These are phyloP conservation scores for Blumeriella jaapii DNA, from an alignment of 2,329 filamentous ascomycete species.

Conservation along the genomic window DNA sequence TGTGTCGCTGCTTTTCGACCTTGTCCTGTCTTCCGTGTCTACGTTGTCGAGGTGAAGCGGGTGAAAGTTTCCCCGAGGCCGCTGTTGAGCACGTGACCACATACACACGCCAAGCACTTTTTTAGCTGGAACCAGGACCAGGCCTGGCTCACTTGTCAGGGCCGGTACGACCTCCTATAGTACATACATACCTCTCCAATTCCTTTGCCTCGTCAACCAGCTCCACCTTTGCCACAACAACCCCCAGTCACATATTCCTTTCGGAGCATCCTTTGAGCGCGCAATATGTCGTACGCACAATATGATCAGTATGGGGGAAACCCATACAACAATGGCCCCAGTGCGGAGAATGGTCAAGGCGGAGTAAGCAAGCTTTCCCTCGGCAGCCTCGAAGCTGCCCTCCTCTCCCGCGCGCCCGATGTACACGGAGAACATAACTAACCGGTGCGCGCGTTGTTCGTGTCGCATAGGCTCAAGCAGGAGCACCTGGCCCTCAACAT, in stretches of 20 bases:
- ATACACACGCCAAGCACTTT: no score
- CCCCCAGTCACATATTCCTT: not conserved
- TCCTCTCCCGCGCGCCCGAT: not conserved
- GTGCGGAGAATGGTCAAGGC: constrained; percentile 29
- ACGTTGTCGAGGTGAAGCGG: no score
- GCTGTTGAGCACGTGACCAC: no score
- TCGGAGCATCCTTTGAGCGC: constrained; percentile 23
- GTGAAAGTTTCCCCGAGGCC: no score
- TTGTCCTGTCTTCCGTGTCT: no score
- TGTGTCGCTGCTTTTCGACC: no score
- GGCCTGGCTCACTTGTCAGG: no score
- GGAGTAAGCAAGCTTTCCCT: constrained; percentile 9
- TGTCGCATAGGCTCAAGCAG: constrained; percentile 9
- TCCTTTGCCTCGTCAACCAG: not conserved
- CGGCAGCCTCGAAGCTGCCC: not conserved
- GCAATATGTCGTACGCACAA: constrained; percentile 48
- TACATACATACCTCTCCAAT: no score
- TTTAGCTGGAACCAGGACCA: no score
- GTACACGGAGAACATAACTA: no score
- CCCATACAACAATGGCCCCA: constrained; percentile 46
- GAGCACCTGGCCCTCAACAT: constrained; percentile 17
- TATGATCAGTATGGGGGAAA: constrained; percentile 44
- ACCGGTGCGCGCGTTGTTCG: not conserved
- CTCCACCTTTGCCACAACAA: not conserved
- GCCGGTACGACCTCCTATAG: no score